Evolutionary conservation across 2,329 filamentous ascomycete genomes (phyloP).

Genomic region (Fusarium multiceps): DNA sequence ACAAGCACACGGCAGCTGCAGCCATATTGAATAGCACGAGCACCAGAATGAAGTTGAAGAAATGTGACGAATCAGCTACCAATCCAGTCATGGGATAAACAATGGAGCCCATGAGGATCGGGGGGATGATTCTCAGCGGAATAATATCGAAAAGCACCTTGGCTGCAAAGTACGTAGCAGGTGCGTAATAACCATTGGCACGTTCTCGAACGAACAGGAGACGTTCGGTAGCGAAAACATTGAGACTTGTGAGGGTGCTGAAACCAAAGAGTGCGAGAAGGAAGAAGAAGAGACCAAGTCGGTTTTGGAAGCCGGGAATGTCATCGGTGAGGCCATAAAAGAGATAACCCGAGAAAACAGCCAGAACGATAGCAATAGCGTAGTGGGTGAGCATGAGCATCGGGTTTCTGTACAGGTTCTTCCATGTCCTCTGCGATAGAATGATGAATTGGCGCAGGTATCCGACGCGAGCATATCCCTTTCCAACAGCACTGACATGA

Average conservation of each 20-base stretch:
- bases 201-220: constrained; percentile 92
- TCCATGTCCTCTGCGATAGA: constrained; percentile 91
- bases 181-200: constrained; percentile 96
- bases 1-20: constrained; percentile 91
- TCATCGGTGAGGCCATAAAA: constrained; percentile 98
- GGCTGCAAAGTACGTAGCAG: constrained; percentile 91
- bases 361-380: constrained; percentile 93
- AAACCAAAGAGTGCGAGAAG: constrained; percentile 95
- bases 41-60: constrained; percentile 91
- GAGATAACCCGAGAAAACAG: constrained; percentile 92
- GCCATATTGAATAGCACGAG: constrained; percentile 96
- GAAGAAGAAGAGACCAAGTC: constrained; percentile 97
- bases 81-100: constrained; percentile 98
- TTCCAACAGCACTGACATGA: constrained; percentile 71
- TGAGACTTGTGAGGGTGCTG: constrained; percentile 92
- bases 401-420: constrained; percentile 95
- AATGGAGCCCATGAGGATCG: constrained; percentile 93
- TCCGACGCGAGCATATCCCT: constrained; percentile 84
- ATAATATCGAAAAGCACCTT: constrained; percentile 99
- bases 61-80: constrained; percentile 82
- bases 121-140: constrained; percentile 91
- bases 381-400: constrained; percentile 99
- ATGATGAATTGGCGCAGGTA: constrained; percentile 87
- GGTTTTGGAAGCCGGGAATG: constrained; percentile 97
- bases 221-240: constrained; percentile 90